Percentiles rank a stretch among this genome's conserved stretches.
These are phyloP conservation scores for Apiotrichum brassicae DNA, from an alignment of 1,284 basidiomycete genomes.

Conservation along the genomic window DNA sequence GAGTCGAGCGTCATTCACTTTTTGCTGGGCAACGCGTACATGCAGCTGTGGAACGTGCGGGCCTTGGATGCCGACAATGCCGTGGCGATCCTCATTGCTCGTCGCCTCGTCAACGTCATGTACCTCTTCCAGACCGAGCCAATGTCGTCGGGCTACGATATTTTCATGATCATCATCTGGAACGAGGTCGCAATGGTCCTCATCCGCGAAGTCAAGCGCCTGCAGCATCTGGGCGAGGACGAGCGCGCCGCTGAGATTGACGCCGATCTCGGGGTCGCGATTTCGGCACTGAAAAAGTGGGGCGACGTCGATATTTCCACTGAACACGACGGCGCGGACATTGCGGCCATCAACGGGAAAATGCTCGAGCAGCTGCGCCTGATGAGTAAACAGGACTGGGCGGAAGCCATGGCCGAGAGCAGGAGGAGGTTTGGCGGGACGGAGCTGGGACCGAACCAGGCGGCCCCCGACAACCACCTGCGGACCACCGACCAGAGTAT, in stretches of 20 bases:
- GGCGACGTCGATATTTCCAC: slow-evolving; percentile 21
- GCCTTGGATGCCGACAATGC: slow-evolving; percentile 20
- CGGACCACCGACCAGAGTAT: no score
- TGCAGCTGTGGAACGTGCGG: slow-evolving; percentile 27
- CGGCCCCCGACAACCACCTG: neutral
- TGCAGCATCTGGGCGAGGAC: slow-evolving; percentile 8
- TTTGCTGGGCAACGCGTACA: slow-evolving; percentile 25
- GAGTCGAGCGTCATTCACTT: slow-evolving; percentile 20
- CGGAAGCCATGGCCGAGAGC: slow-evolving; percentile 21
- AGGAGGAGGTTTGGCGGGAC: slow-evolving; percentile 12
- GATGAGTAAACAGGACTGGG: slow-evolving; percentile 23
- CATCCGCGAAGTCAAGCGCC: slow-evolving; percentile 24
- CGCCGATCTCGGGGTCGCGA: slow-evolving; percentile 27
- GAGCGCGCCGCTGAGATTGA: slow-evolving; percentile 21
- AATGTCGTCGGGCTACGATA: slow-evolving; percentile 21
- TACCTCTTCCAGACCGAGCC: slow-evolving; percentile 21
- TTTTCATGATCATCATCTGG: slow-evolving; percentile 28
- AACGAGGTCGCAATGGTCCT: slow-evolving; percentile 29
- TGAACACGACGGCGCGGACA: slow-evolving; percentile 20
- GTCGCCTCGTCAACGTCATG: slow-evolving; percentile 26
- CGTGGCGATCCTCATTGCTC: slow-evolving; percentile 23
- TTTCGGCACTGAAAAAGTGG: slow-evolving; percentile 22
- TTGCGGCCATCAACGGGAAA: slow-evolving; percentile 27
- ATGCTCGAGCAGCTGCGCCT: slow-evolving; percentile 24
- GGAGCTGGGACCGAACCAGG: neutral